Conservation (phyloP, 2,329 filamentous ascomycete species). For the Thelonectria olida region DNA sequence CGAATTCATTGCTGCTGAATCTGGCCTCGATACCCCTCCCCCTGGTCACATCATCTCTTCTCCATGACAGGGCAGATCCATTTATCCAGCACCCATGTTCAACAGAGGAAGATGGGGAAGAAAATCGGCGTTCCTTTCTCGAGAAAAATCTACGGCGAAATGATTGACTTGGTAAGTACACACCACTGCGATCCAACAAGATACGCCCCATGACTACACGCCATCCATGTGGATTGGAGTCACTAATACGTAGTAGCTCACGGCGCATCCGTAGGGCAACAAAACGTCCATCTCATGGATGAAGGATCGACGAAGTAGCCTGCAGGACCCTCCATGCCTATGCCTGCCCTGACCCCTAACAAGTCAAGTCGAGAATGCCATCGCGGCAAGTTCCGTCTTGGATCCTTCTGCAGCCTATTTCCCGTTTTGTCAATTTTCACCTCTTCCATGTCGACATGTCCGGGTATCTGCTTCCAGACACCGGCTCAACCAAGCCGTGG, state of each 20-base stretch:
- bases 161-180: neutral
- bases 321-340: neutral
- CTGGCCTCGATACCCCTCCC: too few relatives aligned
- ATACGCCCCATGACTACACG: neutral
- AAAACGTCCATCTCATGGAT: neutral
- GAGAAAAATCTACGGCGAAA: neutral
- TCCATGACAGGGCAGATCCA: neutral
- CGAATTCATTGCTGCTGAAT: too few relatives aligned
- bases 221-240: neutral
- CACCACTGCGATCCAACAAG: neutral
- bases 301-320: neutral
- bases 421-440: neutral
- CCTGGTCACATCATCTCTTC: neutral
- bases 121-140: neutral
- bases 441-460: neutral
- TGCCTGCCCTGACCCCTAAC: neutral
- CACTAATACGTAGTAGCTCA: neutral
- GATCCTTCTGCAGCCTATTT: neutral
- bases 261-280: neutral
- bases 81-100: neutral
- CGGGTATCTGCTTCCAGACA: neutral
- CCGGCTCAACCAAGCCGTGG: neutral
- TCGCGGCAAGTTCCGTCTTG: neutral
- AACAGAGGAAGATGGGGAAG: neutral
- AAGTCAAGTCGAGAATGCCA: neutral